phyloP scores from a whole-genome alignment of 257 asterid species.

The Lycium barbarum region DNA sequence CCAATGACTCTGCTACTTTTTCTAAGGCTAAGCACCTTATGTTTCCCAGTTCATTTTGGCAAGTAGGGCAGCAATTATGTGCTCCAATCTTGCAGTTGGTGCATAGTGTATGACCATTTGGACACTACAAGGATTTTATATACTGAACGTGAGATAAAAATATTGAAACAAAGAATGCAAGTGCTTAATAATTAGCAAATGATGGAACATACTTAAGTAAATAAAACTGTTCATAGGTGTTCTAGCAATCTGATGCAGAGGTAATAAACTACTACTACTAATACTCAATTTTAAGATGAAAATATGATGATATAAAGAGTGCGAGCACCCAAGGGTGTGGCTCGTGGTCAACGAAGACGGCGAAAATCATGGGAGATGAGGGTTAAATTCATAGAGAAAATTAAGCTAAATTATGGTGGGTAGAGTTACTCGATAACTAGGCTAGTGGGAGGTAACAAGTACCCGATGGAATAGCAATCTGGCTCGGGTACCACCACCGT shows the following conservation, averaged over 20 bases:
- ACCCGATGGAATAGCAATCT: background rate
- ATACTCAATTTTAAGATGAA: background rate
- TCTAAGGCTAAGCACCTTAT: constrained; percentile 89
- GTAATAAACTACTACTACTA: background rate
- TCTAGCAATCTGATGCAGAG: background rate
- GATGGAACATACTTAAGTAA: background rate
- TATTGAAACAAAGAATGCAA: background rate
- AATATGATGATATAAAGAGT: background rate
- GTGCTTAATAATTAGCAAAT: background rate
- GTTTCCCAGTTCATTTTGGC: constrained; percentile 68
- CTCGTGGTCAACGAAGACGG: background rate
- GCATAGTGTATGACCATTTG: constrained; percentile 87
- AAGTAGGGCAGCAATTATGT: constrained; percentile 70
- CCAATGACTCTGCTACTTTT: constrained; percentile 76
- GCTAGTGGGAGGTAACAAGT: background rate
- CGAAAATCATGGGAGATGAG: background rate
- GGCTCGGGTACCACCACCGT: background rate
- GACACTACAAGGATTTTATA: constrained; percentile 60
- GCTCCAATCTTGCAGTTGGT: constrained; percentile 63
- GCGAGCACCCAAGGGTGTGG: background rate
- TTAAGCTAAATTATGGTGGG: background rate
- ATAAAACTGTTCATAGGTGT: background rate
- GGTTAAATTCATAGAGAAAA: background rate
- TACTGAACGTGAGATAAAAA: background rate
- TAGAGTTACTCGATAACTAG: background rate